Base-by-base conservation (phyloP, 1,284 basidiomycete genomes). In the Singerocomus inundabilis region DNA sequence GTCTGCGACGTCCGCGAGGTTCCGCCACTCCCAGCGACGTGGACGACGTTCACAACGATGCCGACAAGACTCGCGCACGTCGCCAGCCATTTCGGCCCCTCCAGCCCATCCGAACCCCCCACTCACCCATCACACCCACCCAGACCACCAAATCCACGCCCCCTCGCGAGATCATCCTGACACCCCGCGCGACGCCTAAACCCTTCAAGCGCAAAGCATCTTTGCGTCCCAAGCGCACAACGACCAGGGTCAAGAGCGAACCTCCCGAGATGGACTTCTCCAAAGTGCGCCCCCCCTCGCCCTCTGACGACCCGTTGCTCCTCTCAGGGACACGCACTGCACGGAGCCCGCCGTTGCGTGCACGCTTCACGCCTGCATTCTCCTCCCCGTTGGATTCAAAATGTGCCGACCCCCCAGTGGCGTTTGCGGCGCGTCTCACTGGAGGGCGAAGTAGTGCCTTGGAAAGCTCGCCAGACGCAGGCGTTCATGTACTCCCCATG, bases 251-350 rank as follows among this genome's bases (percentile, higher is more conserved):
- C 57, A 86, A 86, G 72, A 77, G 70, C 52, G 83, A 88, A 56
- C 74, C 77, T 6, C 84, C 84, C 0, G 77, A 80, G n/a, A 72
- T 87, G 53, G 79, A 86, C 58, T 64, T 85, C 26, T 74, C 65
- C 42, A 70, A 63, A 11, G 80, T 80, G 52, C 82, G 84, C 4
- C 87, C 86, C 1, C 73, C 84, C 0, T 87, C 84, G 47, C 87
- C 86, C 1, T 79, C 79, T 2, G 86, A 89, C 39, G 86, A 89
- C 57, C 87, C 87, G 0, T 63, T 89, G 1, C 67, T 89, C 4
- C 72, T 89, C 25, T 75, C 75, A 37, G 81, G 77, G 8, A 49
- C 48, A 12, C 52, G 42, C 31, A 24, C 45, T n/a, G 33, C 44
- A 12, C 39, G 42, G 38, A 53, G 51, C 31, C 51, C 56, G 6